phyloP scores from a whole-genome alignment of 495 filamentous ascomycete species.

The Hypoxylon trugodes region DNA sequence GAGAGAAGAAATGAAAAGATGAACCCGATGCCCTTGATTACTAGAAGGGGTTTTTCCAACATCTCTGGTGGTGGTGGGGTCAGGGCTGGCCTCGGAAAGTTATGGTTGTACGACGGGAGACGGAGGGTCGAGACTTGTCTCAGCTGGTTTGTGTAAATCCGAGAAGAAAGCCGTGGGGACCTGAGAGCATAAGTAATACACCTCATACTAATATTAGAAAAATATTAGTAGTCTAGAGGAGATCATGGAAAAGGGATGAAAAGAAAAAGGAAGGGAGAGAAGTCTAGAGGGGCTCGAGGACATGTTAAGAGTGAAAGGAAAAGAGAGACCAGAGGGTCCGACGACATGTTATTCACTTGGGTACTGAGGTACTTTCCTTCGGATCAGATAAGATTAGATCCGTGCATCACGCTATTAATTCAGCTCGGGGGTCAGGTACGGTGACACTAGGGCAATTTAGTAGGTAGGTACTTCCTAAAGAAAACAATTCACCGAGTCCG shows the following conservation, averaged over 20 bases:
- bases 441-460: no score
- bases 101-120: conserved; percentile 1
- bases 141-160: not conserved
- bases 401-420: not conserved
- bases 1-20: conserved; percentile 22
- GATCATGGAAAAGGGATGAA: no score
- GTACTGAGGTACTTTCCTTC: conserved; percentile 1
- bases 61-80: conserved; percentile 2
- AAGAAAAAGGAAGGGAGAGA: no score
- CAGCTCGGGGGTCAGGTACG: conserved; percentile 14
- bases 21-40: conserved; percentile 28
- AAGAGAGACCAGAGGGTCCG: conserved; percentile 1
- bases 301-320: not conserved
- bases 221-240: not conserved
- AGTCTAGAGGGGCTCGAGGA: no score
- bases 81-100: not conserved
- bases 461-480: no score
- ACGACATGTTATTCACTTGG: not conserved
- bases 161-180: not conserved
- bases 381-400: conserved; percentile 49
- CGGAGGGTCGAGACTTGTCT: conserved; percentile 12
- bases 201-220: not conserved
- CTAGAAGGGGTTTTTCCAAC: conserved; percentile 36
- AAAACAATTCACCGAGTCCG: conserved; percentile 23
- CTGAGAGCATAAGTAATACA: not conserved